A percentile compares a stretch with the other conserved stretches of the same genome.
Evolutionary conservation across 2,329 filamentous ascomycete genomes (phyloP).

Genomic region (Colletotrichum destructivum): DNA sequence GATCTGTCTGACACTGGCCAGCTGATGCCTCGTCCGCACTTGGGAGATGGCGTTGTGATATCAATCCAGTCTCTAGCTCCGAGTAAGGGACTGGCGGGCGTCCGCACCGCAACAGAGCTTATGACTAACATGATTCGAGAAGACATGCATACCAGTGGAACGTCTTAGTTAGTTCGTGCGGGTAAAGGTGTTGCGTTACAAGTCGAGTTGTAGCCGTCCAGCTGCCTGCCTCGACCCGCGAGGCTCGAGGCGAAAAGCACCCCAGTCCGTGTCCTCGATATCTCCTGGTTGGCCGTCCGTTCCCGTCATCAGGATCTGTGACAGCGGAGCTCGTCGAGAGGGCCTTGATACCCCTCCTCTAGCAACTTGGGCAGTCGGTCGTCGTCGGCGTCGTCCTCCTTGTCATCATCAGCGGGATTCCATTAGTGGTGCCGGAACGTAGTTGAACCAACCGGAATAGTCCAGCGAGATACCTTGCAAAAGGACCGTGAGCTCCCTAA

Average conservation of each 20-base stretch:
- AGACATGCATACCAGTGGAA: not conserved
- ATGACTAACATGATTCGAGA: conserved; percentile 23
- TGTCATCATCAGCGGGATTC: not conserved
- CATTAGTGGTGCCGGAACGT: conserved; percentile 7
- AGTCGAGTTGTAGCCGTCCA: conserved; percentile 6
- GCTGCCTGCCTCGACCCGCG: conserved; percentile 19
- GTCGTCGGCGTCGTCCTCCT: conserved; percentile 3
- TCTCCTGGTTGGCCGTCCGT: conserved; percentile 36
- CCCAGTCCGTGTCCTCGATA: conserved; percentile 29
- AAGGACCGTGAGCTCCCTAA: conserved; percentile 11
- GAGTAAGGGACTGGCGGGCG: conserved; percentile 18
- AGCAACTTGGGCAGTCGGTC: conserved; percentile 6
- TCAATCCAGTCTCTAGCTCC: conserved; percentile 22
- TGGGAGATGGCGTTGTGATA: conserved; percentile 30
- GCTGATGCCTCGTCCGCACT: conserved; percentile 28
- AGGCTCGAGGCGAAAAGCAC: conserved; percentile 18
- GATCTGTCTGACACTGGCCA: conserved; percentile 13
- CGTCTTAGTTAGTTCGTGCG: conserved; percentile 19
- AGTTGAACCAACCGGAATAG: conserved; percentile 27
- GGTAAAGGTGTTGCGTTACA: conserved; percentile 1
- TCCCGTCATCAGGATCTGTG: conserved; percentile 32
- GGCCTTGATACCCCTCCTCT: not conserved
- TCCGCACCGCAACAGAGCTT: conserved; percentile 7
- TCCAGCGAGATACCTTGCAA: conserved; percentile 10
- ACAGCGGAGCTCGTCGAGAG: conserved; percentile 36